phyloP scores from a whole-genome alignment of 202 grass and related monocot genomes.

The Setaria viridis region DNA sequence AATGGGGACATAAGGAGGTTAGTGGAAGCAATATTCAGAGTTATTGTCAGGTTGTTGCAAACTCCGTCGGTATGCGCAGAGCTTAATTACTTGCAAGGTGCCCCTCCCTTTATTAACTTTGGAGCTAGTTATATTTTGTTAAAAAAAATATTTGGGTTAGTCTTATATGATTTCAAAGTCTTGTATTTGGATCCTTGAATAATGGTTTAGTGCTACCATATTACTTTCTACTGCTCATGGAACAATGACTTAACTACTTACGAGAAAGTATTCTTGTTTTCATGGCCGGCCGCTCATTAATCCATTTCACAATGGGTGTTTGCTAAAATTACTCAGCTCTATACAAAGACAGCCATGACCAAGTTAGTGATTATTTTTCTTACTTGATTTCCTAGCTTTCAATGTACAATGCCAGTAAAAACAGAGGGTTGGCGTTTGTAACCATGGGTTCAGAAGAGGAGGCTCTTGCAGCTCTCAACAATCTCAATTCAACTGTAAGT shows the following conservation, averaged over 20 bases:
- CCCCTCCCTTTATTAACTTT: not conserved
- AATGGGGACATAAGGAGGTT: not conserved
- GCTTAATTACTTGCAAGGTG: not conserved
- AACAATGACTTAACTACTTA: not conserved
- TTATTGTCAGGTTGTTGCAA: not conserved
- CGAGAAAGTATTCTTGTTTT: not conserved
- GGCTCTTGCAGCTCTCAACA: conserved; percentile 63
- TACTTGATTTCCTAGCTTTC: conserved; percentile 70
- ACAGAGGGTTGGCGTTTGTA: conserved; percentile 94
- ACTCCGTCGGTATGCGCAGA: not conserved
- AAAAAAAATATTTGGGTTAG: not conserved
- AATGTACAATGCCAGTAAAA: conserved; percentile 82
- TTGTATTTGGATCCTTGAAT: not conserved
- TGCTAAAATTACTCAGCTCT: not conserved
- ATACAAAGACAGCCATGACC: not conserved
- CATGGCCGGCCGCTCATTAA: no score
- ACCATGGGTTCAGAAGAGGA: conserved; percentile 90
- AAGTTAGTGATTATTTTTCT: conserved; percentile 35
- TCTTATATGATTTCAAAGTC: not conserved
- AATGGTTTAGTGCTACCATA: not conserved
- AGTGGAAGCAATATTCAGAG: conserved; percentile 3
- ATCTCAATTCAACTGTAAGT: conserved; percentile 82
- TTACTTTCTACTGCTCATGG: not conserved
- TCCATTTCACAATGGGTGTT: not conserved
- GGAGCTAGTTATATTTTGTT: not conserved